Evolutionary conservation across 2,329 filamentous ascomycete species (phyloP).

Genomic region (Phialocephala sp.): DNA sequence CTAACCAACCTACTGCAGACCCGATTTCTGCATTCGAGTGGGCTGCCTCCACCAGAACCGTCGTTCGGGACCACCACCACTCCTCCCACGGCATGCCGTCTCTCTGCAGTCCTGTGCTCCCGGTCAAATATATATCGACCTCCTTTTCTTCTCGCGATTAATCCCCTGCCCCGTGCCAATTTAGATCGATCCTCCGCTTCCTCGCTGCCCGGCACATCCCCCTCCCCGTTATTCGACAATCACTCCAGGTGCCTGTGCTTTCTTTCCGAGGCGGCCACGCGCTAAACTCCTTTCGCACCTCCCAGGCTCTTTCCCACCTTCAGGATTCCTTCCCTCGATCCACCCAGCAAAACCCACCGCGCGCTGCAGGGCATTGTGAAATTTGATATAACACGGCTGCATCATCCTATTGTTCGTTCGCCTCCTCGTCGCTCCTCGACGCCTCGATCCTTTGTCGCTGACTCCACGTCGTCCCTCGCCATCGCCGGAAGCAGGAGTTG

Average conservation of each 20-base stretch:
- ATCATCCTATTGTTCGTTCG: background rate
- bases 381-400: conserved; percentile 6
- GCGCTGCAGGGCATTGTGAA: conserved; percentile 1
- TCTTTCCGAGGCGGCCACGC: conserved; percentile 13
- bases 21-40: background rate
- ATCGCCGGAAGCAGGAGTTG: conserved; percentile 23
- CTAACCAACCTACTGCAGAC: background rate
- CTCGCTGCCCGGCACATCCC: background rate
- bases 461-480: background rate
- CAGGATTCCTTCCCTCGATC: conserved; percentile 10
- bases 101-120: background rate
- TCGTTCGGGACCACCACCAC: background rate
- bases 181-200: background rate
- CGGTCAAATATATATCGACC: background rate
- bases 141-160: background rate
- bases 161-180: background rate
- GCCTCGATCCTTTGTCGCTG: background rate
- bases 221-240: background rate
- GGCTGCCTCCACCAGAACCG: background rate
- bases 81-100: background rate
- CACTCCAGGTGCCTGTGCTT: background rate
- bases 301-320: conserved; percentile 8
- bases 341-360: conserved; percentile 8
- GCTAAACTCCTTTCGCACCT: conserved; percentile 17
- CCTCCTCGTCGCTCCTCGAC: background rate